Evolutionary conservation across 257 asterid species (phyloP).

Genomic region (Jaltomata sinuosa): DNA sequence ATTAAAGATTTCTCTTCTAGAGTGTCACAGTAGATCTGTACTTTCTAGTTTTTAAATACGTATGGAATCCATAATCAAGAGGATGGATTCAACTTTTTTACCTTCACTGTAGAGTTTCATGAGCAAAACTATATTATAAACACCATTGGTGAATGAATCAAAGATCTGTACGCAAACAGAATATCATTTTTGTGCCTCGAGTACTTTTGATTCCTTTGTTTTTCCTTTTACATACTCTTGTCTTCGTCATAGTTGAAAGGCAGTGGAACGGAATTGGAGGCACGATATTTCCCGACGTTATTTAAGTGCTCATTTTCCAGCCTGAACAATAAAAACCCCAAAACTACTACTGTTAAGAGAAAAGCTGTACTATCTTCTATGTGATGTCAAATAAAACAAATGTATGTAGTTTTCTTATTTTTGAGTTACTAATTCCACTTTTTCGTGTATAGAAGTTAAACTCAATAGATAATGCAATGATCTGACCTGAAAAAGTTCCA

Average conservation of each 20-base stretch:
- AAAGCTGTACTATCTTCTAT: neutral
- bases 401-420: neutral
- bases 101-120: neutral
- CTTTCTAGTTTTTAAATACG: no score
- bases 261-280: constrained; percentile 63
- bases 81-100: neutral
- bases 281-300: constrained; percentile 69
- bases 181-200: neutral
- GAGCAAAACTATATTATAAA: neutral
- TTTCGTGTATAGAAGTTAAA: neutral
- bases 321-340: constrained; percentile 25
- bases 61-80: neutral
- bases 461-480: neutral
- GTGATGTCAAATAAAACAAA: neutral
- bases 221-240: constrained; percentile 9
- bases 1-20: no score
- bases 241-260: constrained; percentile 73
- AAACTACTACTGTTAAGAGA: neutral
- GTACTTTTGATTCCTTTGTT: neutral
- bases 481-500: constrained; percentile 91
- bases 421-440: neutral
- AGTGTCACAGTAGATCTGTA: no score
- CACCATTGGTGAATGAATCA: neutral
- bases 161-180: neutral
- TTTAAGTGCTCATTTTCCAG: constrained; percentile 81